Base-by-base conservation (phyloP, 2,329 filamentous ascomycete genomes). In the Fusarium paranaense region DNA sequence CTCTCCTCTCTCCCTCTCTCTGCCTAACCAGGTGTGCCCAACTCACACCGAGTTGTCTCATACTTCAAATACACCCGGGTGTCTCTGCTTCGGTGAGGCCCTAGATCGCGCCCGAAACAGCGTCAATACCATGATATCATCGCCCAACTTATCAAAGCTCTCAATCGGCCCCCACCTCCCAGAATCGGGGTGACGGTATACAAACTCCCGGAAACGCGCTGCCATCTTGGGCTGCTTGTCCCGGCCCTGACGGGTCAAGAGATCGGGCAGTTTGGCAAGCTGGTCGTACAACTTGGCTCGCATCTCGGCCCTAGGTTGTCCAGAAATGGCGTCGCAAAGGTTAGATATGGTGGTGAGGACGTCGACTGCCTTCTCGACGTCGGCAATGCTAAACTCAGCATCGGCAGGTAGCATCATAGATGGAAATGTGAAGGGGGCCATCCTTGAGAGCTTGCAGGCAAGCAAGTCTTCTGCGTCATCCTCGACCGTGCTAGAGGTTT, bases 91-190 rank as follows among this genome's bases (percentile, higher is more conserved):
- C n/a, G 73, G 72, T 33, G 54, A 30, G 6, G 50, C 64, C 61
- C 42, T 59, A 16, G 70, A 63, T 18, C 60, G 42, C 6, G 25
- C 25, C 22, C 33, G 59, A 66, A 76, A 75, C 25, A 33, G 42
- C 16, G 45, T 38, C 45, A 75, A 9, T 18, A 2, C 18, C 27
- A 58, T 32, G 18, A 76, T 13, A 22, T 37, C 20, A 30, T 42
- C 11, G 35, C 45, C 6, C 54, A 76, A 58, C 16, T 52, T 33
- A 25, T 72, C 57, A 54, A 76, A 66, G 27, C 65, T 50, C 37
- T 67, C 50, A 5, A 75, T 62, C 9, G 14, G 3, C 14, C 54
- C 74, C 74, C 74, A 77, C 13, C 54, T 66, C 10, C 18, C 33
- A 18, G 69, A 57, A 16, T 61, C 27, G 8, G 47, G 45, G 11